These are phyloP conservation scores for Pseudocercospora fuligena DNA, from an alignment of 2,329 filamentous ascomycete species.

Conservation along the genomic window DNA sequence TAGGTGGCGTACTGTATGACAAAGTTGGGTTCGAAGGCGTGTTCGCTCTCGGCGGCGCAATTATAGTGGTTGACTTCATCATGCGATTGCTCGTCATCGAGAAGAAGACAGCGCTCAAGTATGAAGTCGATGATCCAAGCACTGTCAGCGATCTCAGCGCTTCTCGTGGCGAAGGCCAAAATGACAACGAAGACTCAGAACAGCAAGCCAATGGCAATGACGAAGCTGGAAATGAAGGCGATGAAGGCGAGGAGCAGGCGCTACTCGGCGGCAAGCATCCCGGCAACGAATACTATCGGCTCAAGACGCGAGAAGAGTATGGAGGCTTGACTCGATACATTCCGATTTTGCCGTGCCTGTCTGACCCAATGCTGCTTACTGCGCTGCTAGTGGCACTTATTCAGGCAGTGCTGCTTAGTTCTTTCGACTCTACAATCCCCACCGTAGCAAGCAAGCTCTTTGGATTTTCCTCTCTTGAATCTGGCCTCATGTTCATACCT, in stretches of 20 bases:
- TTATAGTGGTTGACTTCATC: constrained; percentile 63
- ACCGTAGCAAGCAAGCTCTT: constrained; percentile 50
- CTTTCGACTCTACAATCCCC: constrained; percentile 56
- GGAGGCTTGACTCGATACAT: constrained; percentile 44
- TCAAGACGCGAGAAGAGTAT: constrained; percentile 45
- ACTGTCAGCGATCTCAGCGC: constrained; percentile 28
- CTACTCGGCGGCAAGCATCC: constrained; percentile 41
- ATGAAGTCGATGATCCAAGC: constrained; percentile 40
- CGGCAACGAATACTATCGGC: constrained; percentile 50
- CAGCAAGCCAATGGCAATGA: constrained; percentile 11
- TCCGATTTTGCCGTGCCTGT: constrained; percentile 56
- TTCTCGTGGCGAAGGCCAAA: constrained; percentile 20
- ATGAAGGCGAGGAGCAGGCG: constrained; percentile 44
- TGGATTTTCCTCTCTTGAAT: constrained; percentile 50
- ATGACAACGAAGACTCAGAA: constrained; percentile 15
- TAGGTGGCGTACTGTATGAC: constrained; percentile 65
- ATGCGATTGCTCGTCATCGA: constrained; percentile 67
- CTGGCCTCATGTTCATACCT: constrained; percentile 54
- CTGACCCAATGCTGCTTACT: constrained; percentile 47
- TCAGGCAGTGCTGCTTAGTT: constrained; percentile 49
- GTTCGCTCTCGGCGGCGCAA: constrained; percentile 60
- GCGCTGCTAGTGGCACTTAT: constrained; percentile 49
- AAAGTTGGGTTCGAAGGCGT: constrained; percentile 63
- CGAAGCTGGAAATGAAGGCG: not conserved
- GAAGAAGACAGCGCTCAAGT: constrained; percentile 61